A percentile compares a stretch with the other conserved stretches of the same genome.
Conservation (phyloP, 306 rosid genomes). For the Trifolium dubium region DNA sequence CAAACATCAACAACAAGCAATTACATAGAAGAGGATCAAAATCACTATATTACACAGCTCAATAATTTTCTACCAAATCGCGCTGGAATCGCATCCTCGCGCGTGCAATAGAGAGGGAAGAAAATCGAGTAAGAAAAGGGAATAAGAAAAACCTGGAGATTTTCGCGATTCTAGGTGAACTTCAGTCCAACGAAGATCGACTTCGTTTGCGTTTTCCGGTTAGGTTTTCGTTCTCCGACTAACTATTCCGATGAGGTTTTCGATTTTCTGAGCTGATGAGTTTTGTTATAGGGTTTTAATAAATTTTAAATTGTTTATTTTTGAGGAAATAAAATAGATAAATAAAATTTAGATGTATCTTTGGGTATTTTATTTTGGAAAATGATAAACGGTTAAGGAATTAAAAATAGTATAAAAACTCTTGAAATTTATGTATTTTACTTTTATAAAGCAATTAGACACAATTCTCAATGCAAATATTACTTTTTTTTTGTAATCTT, state of each 20-base stretch:
- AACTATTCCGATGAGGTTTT: not conserved
- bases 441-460: no score
- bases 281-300: no score
- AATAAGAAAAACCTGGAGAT: not conserved
- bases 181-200: not conserved
- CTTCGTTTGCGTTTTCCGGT: not conserved
- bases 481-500: no score
- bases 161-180: not conserved
- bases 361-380: no score
- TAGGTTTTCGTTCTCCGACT: not conserved
- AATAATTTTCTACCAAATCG: not conserved
- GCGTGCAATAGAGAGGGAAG: not conserved
- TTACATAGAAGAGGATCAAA: not conserved
- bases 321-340: no score
- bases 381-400: no score
- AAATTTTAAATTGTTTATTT: no score
- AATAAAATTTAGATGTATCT: no score
- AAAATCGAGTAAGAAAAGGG: not conserved
- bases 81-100: not conserved
- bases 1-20: no score
- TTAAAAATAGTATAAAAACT: no score
- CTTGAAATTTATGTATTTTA: no score
- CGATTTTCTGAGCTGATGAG: not conserved
- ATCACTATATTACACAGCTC: not conserved
- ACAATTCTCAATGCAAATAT: no score